Conservation (phyloP, 805 yeast genomes). For the Saccharomyces kudriavzevii region DNA sequence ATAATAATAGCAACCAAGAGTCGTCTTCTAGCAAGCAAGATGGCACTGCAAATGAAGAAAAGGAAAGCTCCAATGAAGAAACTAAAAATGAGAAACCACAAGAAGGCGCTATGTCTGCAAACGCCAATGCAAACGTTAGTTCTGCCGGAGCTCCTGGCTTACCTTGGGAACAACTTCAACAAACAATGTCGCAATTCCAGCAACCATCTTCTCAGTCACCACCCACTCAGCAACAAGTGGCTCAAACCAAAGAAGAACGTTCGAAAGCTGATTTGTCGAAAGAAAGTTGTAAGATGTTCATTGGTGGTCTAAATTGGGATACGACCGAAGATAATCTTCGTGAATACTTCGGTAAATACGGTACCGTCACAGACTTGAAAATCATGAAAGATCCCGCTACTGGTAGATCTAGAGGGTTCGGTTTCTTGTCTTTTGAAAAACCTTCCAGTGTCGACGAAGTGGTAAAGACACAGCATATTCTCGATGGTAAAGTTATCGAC, state of each 20-base stretch:
- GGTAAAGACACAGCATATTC: constrained; percentile 72
- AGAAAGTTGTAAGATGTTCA: constrained; percentile 86
- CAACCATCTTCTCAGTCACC: constrained; percentile 16
- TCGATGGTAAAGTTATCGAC: constrained; percentile 94
- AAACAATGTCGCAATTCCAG: constrained; percentile 29
- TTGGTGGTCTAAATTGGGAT: constrained; percentile 98
- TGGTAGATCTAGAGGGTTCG: constrained; percentile 92
- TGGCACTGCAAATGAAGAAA: constrained; percentile 7
- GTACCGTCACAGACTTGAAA: constrained; percentile 80
- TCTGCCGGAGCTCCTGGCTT: constrained; percentile 10
- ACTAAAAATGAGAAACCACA: neutral
- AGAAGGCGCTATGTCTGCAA: neutral
- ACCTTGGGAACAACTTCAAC: constrained; percentile 31
- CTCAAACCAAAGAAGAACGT: constrained; percentile 12
- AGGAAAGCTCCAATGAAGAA: constrained; percentile 6
- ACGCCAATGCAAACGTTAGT: constrained; percentile 5
- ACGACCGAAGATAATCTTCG: constrained; percentile 83
- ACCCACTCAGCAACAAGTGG: neutral
- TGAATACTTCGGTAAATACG: constrained; percentile 78
- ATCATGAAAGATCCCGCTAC: constrained; percentile 86
- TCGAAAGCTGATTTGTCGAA: constrained; percentile 47
- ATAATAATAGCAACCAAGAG: constrained; percentile 7
- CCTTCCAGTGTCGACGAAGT: constrained; percentile 80
- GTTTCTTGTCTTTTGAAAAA: constrained; percentile 80
- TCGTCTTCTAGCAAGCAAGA: constrained; percentile 7